These are phyloP conservation scores for Conidiobolus incongruus DNA, from an alignment of 371 early-diverging fungal genomes.

Conservation along the genomic window DNA sequence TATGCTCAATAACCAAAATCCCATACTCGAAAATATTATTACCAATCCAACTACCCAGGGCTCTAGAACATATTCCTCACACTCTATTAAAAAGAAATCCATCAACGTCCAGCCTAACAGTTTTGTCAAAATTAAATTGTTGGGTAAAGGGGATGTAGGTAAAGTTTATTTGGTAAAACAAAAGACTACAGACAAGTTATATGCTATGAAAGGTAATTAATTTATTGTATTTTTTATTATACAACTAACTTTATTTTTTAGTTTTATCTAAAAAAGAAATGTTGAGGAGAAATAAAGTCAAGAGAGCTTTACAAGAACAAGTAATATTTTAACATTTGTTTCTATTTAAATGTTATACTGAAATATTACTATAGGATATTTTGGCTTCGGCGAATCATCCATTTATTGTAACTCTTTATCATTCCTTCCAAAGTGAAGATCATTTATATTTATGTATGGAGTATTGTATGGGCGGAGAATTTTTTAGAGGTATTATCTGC, in stretches of 20 bases:
- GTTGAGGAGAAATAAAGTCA: slow-evolving; percentile 88
- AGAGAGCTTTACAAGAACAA: slow-evolving; percentile 87
- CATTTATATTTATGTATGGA: slow-evolving; percentile 95
- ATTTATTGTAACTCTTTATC: slow-evolving; percentile 91
- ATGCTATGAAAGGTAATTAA: slow-evolving; percentile 74
- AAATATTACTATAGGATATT: slow-evolving; percentile 33
- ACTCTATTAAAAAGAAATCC: slow-evolving; percentile 51
- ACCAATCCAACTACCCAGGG: slow-evolving; percentile 6
- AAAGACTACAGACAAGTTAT: slow-evolving; percentile 59
- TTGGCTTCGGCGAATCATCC: slow-evolving; percentile 82
- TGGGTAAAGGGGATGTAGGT: slow-evolving; percentile 93
- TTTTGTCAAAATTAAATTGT: slow-evolving; percentile 58
- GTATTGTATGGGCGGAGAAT: slow-evolving; percentile 97
- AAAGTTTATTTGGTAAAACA: slow-evolving; percentile 85
- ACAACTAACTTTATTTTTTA: slow-evolving; percentile 6
- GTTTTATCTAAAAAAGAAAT: slow-evolving; percentile 85
- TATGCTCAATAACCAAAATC: slow-evolving; percentile 5
- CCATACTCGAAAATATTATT: slow-evolving; percentile 6
- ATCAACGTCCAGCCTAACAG: slow-evolving; percentile 61
- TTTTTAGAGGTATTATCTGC: slow-evolving; percentile 60
- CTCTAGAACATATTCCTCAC: slow-evolving; percentile 45
- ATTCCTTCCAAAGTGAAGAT: slow-evolving; percentile 86
- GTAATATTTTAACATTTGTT: no score
- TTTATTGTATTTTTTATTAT: slow-evolving; percentile 2
- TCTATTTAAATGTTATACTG: no score